Base-by-base conservation (phyloP, 345 rosid genomes). In the Xanthoceras sorbifolium region DNA sequence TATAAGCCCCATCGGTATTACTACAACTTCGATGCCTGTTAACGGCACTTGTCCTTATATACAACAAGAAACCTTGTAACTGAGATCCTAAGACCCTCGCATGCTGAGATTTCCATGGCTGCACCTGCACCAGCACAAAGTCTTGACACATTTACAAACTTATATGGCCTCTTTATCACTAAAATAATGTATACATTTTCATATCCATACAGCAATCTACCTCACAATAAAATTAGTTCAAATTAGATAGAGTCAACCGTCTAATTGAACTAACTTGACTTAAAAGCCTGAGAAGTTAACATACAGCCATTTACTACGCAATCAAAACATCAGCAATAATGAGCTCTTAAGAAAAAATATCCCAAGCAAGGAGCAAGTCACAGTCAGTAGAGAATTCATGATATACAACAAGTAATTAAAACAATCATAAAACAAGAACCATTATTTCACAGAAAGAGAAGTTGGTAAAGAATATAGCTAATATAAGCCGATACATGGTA, bases 61-160 rank as follows among this genome's bases (percentile, higher is more conserved):
- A n/a, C 15, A 67, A 61, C 6, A 40, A 31, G 31, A 71, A 83
- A n/a, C 84, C 75, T 73, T 65, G 79, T 60, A 77, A 69, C 50
- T 46, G 82, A 75, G 78, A 84, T 73, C 84, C 86, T 65, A 59
- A 20, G 40, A 25, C 77, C 71, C 72, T 69, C 32, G 77, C 23
- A 62, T 78, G 40, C 11, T 77, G 80, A 69, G 81, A 76, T 69
- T 77, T 83, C 84, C 85, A 83, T 76, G 74, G 57, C 73, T 72
- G 84, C 81, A 78, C 86, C 87, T 85, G 86, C 64, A 78, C 86
- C 87, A 84, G 86, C 64, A 60, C 25, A 64, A 59, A 62, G 17
- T 54, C 23, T 76, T 73, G 59, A 34, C 52, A 7, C 34, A 59
- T 23, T n/a, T 38, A 28, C 46, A 62, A 54, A 54, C 57, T 23